Base-by-base conservation (phyloP, 768 basidiomycete genomes). In the Lenzites betulinus region DNA sequence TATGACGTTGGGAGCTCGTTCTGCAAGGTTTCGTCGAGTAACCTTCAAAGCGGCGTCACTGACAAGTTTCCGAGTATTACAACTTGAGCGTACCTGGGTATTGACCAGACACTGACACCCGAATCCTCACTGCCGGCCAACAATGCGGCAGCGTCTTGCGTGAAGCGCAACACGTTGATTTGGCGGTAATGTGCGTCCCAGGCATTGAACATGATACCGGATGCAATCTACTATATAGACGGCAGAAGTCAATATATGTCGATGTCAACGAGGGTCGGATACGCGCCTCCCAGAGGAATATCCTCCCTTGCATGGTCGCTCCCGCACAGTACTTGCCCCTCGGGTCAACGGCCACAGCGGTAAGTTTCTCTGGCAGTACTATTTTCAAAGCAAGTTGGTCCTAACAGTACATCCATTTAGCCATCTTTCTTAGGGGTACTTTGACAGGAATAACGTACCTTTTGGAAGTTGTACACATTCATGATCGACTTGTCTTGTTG, bases 181-280 rank as follows among this genome's bases (percentile, higher is more conserved):
- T 87, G 82, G 59, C 96, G 90, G 76, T 98, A 99, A 73, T 98
- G 96, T 18, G 95, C 95, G 61, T 98, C 95, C 86, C 95, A 95
- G 0, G 91, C 83, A 66, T 89, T 86, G 78, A 87, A 93, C 47
- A 98, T 77, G 54, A 95, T 87, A n/a, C 95, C 95, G n/a, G 95
- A 97, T 11, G 90, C 80, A 65, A 93, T 80, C 94, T 97, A 75
- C 60, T 72, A 59, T 48, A 61, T 51, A 22, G 43, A 6, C n/a
- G 5, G 33, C 12, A 7, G 18, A 48, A 50, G 26, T 57, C 28
- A 51, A 41, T 38, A 18, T 9, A 20, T 22, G 12, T 30, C 12
- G 20, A 8, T 12, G 33, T 23, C 11, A 23, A 38, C 18, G 23
- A 18, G 8, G 42, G 25, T 35, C 25, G 30, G 25, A n/a, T 33